These are phyloP conservation scores for Anethum foeniculum DNA, from an alignment of 140 eudicot genomes.

Conservation along the genomic window DNA sequence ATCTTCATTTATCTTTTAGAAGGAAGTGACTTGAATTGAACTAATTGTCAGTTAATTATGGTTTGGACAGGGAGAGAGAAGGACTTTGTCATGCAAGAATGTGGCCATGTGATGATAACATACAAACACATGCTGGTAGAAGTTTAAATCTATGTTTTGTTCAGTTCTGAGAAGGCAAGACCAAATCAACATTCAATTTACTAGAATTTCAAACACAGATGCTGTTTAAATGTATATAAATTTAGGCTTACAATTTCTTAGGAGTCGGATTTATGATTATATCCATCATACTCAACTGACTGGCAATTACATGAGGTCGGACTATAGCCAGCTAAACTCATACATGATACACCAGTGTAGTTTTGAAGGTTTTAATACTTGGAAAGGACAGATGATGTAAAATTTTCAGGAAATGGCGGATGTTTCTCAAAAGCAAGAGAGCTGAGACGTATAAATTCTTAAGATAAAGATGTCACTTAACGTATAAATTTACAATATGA, in stretches of 20 bases:
- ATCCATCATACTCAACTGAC: neutral
- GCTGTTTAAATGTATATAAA: neutral
- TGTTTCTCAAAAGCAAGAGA: too few species aligned
- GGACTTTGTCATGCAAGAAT: slow-evolving; percentile 25
- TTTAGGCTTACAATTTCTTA: neutral
- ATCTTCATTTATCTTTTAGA: neutral
- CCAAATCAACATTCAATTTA: neutral
- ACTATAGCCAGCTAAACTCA: too few species aligned
- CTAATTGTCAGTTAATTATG: slow-evolving; percentile 13
- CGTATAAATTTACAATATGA: too few species aligned
- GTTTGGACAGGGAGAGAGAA: slow-evolving; percentile 7
- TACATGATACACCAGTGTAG: too few species aligned
- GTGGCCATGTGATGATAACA: slow-evolving; percentile 30
- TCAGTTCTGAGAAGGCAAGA: slow-evolving; percentile 1
- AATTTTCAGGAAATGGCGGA: too few species aligned
- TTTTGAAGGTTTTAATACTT: too few species aligned
- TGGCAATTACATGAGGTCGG: neutral
- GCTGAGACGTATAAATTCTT: too few species aligned
- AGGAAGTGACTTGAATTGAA: neutral
- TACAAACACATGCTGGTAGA: neutral
- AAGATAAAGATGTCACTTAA: too few species aligned
- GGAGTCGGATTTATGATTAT: neutral
- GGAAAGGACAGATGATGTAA: too few species aligned
- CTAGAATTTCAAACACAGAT: neutral
- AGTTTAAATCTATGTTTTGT: neutral